Evolutionary conservation across 257 asterid species (phyloP).

Genomic region (Solanum pennellii): DNA sequence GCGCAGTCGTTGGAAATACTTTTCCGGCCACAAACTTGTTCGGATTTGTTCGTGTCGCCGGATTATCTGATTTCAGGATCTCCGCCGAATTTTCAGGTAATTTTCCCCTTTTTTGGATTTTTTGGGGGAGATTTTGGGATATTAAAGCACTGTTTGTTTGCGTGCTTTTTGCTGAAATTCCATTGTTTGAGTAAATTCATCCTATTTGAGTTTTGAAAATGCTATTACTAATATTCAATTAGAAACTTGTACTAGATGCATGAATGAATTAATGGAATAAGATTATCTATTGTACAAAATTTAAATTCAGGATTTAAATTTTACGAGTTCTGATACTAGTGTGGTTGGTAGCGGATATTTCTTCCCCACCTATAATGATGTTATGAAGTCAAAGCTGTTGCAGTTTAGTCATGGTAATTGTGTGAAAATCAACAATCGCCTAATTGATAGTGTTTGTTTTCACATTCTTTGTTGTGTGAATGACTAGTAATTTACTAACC

Average conservation of each 20-base stretch:
- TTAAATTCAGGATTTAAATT: not conserved
- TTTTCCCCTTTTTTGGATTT: not conserved
- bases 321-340: not conserved
- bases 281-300: not conserved
- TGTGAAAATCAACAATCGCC: not conserved
- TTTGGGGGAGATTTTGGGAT: not conserved
- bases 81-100: constrained; percentile 12
- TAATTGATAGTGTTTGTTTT: not conserved
- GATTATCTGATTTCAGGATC: constrained; percentile 16
- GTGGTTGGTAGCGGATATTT: not conserved
- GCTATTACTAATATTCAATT: not conserved
- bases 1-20: constrained; percentile 18
- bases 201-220: not conserved
- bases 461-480: not conserved
- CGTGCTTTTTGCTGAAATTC: not conserved
- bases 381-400: not conserved
- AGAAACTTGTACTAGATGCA: not conserved
- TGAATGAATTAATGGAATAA: not conserved
- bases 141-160: not conserved
- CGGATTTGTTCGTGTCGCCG: constrained; percentile 25
- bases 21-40: constrained; percentile 35
- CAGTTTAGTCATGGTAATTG: not conserved
- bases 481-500: not conserved
- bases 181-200: not conserved
- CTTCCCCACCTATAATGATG: not conserved